Percentiles rank a stretch among this genome's conserved stretches.
phyloP scores from a whole-genome alignment of 805 yeast genomes.

The Komagataella mondaviorum region DNA sequence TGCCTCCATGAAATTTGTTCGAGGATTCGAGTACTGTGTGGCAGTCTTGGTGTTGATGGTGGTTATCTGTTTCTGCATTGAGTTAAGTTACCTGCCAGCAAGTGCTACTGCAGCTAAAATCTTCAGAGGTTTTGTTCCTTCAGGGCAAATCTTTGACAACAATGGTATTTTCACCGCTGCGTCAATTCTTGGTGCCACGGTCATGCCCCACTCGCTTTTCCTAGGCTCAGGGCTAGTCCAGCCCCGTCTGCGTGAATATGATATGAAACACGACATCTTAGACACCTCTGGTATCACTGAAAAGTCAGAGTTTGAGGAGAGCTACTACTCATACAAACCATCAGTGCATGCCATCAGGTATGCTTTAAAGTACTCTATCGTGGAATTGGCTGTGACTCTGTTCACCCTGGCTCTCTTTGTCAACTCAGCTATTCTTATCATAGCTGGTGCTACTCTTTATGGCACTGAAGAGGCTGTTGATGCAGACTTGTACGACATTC shows the following conservation, averaged over 20 bases:
- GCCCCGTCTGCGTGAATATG: constrained; percentile 32
- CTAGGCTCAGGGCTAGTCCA: constrained; percentile 36
- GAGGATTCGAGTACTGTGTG: constrained; percentile 27
- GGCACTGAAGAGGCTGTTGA: constrained; percentile 46
- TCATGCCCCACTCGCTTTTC: constrained; percentile 36
- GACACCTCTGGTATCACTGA: constrained; percentile 1
- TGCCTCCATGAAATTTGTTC: constrained; percentile 26
- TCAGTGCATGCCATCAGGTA: constrained; percentile 52
- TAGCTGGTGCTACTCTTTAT: constrained; percentile 65
- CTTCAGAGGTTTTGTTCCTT: constrained; percentile 30
- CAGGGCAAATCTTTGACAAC: constrained; percentile 25
- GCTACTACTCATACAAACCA: constrained; percentile 44
- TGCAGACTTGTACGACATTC: constrained; percentile 70
- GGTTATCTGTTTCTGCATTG: constrained; percentile 30
- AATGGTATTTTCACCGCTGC: constrained; percentile 32
- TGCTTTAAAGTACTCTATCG: constrained; percentile 52
- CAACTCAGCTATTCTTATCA: constrained; percentile 65
- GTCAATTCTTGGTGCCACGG: constrained; percentile 35
- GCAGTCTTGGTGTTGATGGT: constrained; percentile 28
- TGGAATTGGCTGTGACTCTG: constrained; percentile 52
- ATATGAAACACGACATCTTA: constrained; percentile 21
- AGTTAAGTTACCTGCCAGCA: constrained; percentile 22
- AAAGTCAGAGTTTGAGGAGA: constrained; percentile 17
- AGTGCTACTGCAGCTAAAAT: constrained; percentile 14
- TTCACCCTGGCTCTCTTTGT: constrained; percentile 74